A percentile compares a stretch with the other conserved stretches of the same genome.
These are phyloP conservation scores for Mucor sp. DNA, from an alignment of 371 early-diverging fungal genomes.

Conservation along the genomic window DNA sequence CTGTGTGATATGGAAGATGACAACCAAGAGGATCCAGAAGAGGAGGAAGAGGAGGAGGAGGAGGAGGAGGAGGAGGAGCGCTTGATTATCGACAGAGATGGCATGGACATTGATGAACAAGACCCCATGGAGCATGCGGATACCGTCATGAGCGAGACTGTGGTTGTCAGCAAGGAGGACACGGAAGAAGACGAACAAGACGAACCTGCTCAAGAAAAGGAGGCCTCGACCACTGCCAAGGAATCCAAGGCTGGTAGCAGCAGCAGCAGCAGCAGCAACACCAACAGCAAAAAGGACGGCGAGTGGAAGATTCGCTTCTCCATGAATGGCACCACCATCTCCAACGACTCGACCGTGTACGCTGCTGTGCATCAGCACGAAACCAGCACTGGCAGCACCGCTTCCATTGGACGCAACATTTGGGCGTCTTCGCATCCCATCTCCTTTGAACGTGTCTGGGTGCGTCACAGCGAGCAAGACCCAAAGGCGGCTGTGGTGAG, in stretches of 20 bases:
- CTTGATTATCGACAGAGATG: conserved; percentile 22
- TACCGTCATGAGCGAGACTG: conserved; percentile 11
- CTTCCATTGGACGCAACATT: conserved; percentile 30
- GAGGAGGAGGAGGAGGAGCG: conserved; percentile 39
- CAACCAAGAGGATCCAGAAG: conserved; percentile 17
- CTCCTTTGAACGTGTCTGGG: conserved; percentile 46
- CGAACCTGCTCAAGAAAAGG: background rate
- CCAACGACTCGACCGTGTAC: conserved; percentile 63
- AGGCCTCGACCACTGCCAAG: no score
- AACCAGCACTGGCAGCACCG: conserved; percentile 8
- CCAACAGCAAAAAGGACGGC: conserved; percentile 22
- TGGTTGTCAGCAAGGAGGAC: conserved; percentile 12
- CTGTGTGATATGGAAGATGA: conserved; percentile 12
- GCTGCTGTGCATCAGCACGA: conserved; percentile 64
- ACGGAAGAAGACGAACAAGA: conserved; percentile 1
- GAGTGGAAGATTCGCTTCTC: conserved; percentile 61
- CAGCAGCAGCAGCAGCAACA: background rate
- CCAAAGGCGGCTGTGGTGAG: conserved; percentile 16
- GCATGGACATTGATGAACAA: conserved; percentile 28
- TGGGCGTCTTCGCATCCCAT: conserved; percentile 60
- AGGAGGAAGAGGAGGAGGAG: conserved; percentile 14
- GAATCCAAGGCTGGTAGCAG: background rate
- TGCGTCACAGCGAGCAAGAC: conserved; percentile 18
- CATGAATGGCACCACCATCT: conserved; percentile 47
- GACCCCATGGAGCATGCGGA: conserved; percentile 5